These are phyloP conservation scores for Ascochyta viciae-villosae DNA, from an alignment of 2,329 filamentous ascomycete genomes.

Conservation along the genomic window DNA sequence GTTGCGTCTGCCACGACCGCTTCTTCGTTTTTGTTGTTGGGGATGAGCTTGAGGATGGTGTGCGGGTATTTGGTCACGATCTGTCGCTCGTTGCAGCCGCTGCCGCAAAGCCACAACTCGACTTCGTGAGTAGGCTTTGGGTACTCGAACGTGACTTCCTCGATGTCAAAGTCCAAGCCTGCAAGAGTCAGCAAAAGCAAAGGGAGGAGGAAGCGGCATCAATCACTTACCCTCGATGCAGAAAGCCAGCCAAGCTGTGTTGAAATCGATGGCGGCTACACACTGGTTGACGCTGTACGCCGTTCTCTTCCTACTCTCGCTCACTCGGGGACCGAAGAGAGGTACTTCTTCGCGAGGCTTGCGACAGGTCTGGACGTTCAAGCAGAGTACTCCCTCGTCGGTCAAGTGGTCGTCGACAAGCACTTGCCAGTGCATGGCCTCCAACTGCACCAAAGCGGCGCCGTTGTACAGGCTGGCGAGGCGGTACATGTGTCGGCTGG, in stretches of 20 bases:
- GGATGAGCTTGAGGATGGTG: neutral
- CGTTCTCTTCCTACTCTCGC: neutral
- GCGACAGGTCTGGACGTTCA: neutral
- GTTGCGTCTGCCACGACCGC: slow-evolving; percentile 3
- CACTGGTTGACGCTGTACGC: slow-evolving; percentile 5
- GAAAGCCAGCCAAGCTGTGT: slow-evolving; percentile 1
- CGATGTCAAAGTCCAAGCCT: neutral
- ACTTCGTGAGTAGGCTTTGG: slow-evolving; percentile 1
- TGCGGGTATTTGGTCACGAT: neutral
- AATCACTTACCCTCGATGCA: neutral
- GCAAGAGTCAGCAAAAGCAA: neutral
- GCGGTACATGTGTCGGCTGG: neutral
- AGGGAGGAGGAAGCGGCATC: no score
- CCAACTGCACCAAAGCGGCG: neutral
- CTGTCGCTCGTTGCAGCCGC: neutral
- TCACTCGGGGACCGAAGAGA: neutral
- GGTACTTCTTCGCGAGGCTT: neutral
- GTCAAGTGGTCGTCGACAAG: neutral
- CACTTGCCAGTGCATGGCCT: neutral
- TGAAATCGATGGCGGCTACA: neutral
- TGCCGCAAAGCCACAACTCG: neutral
- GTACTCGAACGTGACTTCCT: neutral
- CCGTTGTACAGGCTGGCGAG: slow-evolving; percentile 2
- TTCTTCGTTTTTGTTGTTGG: neutral
- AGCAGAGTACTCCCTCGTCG: neutral